These are phyloP conservation scores for Sungouiozyma ichnusensis DNA, from an alignment of 805 yeast genomes.

Conservation along the genomic window DNA sequence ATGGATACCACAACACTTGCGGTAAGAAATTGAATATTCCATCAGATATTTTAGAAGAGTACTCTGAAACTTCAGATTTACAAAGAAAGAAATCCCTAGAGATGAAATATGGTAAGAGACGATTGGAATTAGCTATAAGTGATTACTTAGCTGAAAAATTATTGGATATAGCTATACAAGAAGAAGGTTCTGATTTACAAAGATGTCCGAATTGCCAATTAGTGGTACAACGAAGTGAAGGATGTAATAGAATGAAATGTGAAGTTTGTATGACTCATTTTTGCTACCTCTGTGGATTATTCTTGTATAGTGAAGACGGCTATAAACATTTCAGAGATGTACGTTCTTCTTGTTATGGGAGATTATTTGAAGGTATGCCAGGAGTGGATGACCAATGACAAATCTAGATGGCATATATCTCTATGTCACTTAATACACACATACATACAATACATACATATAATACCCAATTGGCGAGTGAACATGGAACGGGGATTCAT, in stretches of 20 bases:
- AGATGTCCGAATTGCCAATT: conserved; percentile 44
- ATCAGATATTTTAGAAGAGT: conserved; percentile 27
- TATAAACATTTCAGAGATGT: conserved; percentile 43
- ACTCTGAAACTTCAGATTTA: conserved; percentile 26
- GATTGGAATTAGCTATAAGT: conserved; percentile 33
- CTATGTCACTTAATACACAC: conserved; percentile 1
- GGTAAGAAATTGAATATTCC: conserved; percentile 26
- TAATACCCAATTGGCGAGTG: background rate
- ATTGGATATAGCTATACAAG: conserved; percentile 35
- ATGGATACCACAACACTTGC: conserved; percentile 42
- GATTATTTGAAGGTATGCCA: conserved; percentile 44
- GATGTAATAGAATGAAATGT: conserved; percentile 58
- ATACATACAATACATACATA: background rate
- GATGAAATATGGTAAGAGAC: conserved; percentile 36
- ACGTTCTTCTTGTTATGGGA: conserved; percentile 36
- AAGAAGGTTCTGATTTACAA: conserved; percentile 34
- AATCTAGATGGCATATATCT: too few relatives aligned
- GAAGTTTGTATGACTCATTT: conserved; percentile 37
- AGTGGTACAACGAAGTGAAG: conserved; percentile 45
- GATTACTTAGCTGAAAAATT: conserved; percentile 38
- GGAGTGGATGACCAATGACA: conserved; percentile 17
- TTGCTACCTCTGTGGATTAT: conserved; percentile 45
- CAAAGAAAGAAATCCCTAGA: conserved; percentile 28
- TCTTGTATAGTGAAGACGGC: conserved; percentile 33
- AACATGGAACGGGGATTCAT: too few relatives aligned